Base-by-base conservation (phyloP, 208 protist genomes). In the Trypanosoma platydactyli region DNA sequence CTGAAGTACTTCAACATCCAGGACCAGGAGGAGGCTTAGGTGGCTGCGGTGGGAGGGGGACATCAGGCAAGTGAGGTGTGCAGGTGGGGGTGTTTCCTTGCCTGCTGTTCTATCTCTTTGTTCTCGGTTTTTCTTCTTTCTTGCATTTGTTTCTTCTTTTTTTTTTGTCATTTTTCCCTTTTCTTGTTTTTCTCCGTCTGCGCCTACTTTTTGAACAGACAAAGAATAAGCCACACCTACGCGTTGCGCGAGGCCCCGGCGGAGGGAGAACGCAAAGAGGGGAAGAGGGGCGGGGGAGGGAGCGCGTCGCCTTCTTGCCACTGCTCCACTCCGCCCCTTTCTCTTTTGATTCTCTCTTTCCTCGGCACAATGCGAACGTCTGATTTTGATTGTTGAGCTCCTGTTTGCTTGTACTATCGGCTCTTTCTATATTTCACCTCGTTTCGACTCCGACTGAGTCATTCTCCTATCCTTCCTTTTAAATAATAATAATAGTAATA, bases 1-100 rank as follows among this genome's bases (percentile, higher is more conserved):
- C 86, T 99, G 50, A 96, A 96, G 81, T 99, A 99, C 97, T 99
- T 97, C 95, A 98, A 98, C 86, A 98, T 99, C 79, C 81, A 94
- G 64, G 88, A 97, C 66, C 79, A 97, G 71, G 93, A 98, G 49
- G 89, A 98, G 69, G 89, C 81, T 11, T 80, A 86, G 79, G 29
- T 33, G 30, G 64, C 59, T 3, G 55, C 41, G 27, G 40, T 24
- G 4, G 60, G 3, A 35, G 35, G 13, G 27, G 24, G 22, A 57
- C 41, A 16, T 25, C 25, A 25, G 51, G 42, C 51, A 35, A 5
- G 13, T 30, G 33, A n/a, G 33, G 20, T 30, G 18, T 7, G 41
- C 1, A 62, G 1, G 5, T 2, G 42, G 18, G 40, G 46, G 9
- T 6, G 30, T 9, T 3, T 22, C 40, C 46, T 33, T 46, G 33